Evolutionary conservation across 345 rosid genomes (phyloP).

Genomic region (Tarenaya hassleriana): DNA sequence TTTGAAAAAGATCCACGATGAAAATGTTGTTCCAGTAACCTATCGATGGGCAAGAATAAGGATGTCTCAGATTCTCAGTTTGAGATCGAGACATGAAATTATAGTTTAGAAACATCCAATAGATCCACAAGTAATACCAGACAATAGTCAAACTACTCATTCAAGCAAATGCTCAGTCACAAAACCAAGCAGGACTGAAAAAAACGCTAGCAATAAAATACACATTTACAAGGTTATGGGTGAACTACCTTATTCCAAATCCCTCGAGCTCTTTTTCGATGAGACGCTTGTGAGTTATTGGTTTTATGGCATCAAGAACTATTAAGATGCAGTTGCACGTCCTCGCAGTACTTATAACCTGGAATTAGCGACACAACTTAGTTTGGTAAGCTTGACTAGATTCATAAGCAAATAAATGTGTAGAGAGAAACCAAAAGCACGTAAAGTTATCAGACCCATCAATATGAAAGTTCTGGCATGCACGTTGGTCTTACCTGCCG

Average conservation of each 20-base stretch:
- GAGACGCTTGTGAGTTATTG: constrained; percentile 95
- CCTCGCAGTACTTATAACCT: constrained; percentile 98
- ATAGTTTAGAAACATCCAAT: too few relatives aligned
- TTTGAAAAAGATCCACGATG: too few relatives aligned
- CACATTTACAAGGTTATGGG: too few relatives aligned
- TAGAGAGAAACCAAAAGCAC: neutral
- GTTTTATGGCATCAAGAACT: constrained; percentile 97
- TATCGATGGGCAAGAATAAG: too few relatives aligned
- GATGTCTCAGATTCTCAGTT: too few relatives aligned
- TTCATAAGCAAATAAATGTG: constrained; percentile 7
- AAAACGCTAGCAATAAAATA: neutral
- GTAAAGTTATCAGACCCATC: neutral
- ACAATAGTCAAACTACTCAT: too few relatives aligned
- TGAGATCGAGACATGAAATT: too few relatives aligned
- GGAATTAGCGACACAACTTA: constrained; percentile 15
- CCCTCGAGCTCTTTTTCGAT: constrained; percentile 99
- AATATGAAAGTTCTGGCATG: constrained; percentile 1
- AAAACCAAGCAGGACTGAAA: constrained; percentile 2
- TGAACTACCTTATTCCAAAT: constrained; percentile 98
- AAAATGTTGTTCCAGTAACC: too few relatives aligned
- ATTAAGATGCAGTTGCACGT: constrained; percentile 91
- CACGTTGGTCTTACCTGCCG: constrained; percentile 53
- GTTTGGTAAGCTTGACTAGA: neutral
- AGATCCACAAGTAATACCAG: too few relatives aligned
- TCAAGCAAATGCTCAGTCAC: too few relatives aligned